Evolutionary conservation across 495 filamentous ascomycete species (phyloP).

Genomic region (Aspergillus campestris): DNA sequence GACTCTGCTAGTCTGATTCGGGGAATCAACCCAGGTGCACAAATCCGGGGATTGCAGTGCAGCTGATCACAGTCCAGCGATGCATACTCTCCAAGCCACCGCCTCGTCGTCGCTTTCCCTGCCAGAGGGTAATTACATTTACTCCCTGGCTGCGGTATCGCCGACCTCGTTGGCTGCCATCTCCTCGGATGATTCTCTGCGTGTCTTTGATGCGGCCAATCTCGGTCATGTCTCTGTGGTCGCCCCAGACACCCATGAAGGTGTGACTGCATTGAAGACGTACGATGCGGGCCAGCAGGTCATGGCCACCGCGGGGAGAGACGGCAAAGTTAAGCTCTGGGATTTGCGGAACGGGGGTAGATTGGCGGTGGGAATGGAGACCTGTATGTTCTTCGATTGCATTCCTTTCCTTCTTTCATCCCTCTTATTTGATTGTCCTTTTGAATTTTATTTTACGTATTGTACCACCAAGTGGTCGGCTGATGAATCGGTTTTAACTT

Average conservation of each 20-base stretch:
- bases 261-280: constrained; percentile 36
- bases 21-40: neutral
- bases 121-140: constrained; percentile 43
- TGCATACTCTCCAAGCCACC: constrained; percentile 32
- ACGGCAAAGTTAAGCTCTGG: constrained; percentile 40
- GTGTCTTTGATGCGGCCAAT: constrained; percentile 35
- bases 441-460: neutral
- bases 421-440: neutral
- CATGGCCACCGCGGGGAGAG: constrained; percentile 39
- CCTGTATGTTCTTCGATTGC: constrained; percentile 23
- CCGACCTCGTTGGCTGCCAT: constrained; percentile 38
- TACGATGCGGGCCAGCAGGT: constrained; percentile 25
- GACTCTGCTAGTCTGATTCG: too few relatives aligned
- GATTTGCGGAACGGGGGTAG: constrained; percentile 31
- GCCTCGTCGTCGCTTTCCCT: constrained; percentile 39
- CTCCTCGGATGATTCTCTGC: constrained; percentile 49
- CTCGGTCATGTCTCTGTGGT: constrained; percentile 29
- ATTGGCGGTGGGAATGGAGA: constrained; percentile 26
- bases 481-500: constrained; percentile 4
- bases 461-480: too few relatives aligned
- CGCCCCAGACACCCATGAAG: constrained; percentile 25
- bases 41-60: neutral
- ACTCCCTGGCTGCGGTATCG: constrained; percentile 31
- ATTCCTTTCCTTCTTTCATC: constrained; percentile 4
- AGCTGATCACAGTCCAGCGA: constrained; percentile 5